Percentiles rank a stretch among this genome's conserved stretches.
Conservation (phyloP, 2,329 filamentous ascomycete genomes). For the Fusarium illudens region DNA sequence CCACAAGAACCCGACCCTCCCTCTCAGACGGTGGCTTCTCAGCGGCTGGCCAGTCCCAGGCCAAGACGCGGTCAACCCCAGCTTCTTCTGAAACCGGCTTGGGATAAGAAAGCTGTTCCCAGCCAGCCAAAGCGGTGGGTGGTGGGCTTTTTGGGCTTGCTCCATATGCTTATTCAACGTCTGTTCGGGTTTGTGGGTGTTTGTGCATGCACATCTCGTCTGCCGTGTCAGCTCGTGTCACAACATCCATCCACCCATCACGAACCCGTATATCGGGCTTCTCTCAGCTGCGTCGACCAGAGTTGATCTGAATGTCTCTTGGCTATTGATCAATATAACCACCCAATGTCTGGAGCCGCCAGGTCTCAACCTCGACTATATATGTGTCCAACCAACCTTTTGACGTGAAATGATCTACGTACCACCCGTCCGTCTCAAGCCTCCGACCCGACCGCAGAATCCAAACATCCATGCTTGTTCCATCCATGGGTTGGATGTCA, state of each 20-base stretch:
- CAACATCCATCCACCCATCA: neutral
- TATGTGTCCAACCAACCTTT: neutral
- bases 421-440: constrained; percentile 6
- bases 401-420: neutral
- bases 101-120: neutral
- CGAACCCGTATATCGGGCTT: neutral
- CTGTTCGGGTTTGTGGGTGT: neutral
- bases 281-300: neutral
- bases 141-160: neutral
- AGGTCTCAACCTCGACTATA: neutral
- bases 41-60: constrained; percentile 26
- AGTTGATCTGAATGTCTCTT: neutral
- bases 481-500: neutral
- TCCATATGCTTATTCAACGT: neutral
- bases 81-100: constrained; percentile 38
- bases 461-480: neutral
- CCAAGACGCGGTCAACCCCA: constrained; percentile 31
- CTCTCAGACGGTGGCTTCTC: neutral
- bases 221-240: neutral
- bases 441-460: neutral
- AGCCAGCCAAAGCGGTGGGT: constrained; percentile 2
- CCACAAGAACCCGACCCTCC: constrained; percentile 5
- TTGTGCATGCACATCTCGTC: constrained; percentile 1
- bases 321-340: neutral
- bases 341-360: neutral